phyloP scores from a whole-genome alignment of 2,329 filamentous ascomycete species.

The Aspergillus puulaauensis region DNA sequence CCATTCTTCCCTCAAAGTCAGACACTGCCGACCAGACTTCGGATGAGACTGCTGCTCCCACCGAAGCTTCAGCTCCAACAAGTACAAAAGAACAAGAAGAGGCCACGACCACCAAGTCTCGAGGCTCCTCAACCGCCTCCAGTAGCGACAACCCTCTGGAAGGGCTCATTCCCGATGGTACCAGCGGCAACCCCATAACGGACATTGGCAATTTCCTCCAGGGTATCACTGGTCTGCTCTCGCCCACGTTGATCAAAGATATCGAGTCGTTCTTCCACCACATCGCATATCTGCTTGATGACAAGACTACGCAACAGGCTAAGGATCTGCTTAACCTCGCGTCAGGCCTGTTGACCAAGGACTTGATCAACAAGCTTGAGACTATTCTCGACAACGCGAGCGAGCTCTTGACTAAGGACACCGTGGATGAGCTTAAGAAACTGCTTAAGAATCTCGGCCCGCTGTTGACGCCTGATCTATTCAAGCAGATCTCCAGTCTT shows the following conservation, averaged over 20 bases:
- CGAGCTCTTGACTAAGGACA: conserved; percentile 20
- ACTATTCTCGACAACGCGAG: conserved; percentile 20
- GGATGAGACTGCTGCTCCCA: neutral
- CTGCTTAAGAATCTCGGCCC: conserved; percentile 22
- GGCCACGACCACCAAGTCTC: neutral
- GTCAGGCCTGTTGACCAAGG: conserved; percentile 23
- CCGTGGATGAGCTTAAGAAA: conserved; percentile 26
- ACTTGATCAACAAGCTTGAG: conserved; percentile 26
- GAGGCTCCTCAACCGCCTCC: conserved; percentile 1
- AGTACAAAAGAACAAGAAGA: neutral
- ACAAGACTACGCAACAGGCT: conserved; percentile 30
- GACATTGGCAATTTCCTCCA: conserved; percentile 35
- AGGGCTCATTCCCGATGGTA: conserved; percentile 12
- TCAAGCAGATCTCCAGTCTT: conserved; percentile 29
- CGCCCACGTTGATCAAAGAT: conserved; percentile 29
- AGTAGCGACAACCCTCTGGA: neutral
- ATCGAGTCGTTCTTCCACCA: conserved; percentile 37
- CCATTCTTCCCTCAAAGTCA: neutral
- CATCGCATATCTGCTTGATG: conserved; percentile 32
- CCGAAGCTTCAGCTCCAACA: conserved; percentile 5
- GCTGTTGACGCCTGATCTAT: conserved; percentile 23
- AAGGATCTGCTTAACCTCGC: conserved; percentile 28
- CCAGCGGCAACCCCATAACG: conserved; percentile 16
- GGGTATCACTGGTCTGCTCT: conserved; percentile 27
- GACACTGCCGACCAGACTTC: neutral